These are phyloP conservation scores for Apocynum venetum DNA, from an alignment of 257 asterid genomes.

Conservation along the genomic window DNA sequence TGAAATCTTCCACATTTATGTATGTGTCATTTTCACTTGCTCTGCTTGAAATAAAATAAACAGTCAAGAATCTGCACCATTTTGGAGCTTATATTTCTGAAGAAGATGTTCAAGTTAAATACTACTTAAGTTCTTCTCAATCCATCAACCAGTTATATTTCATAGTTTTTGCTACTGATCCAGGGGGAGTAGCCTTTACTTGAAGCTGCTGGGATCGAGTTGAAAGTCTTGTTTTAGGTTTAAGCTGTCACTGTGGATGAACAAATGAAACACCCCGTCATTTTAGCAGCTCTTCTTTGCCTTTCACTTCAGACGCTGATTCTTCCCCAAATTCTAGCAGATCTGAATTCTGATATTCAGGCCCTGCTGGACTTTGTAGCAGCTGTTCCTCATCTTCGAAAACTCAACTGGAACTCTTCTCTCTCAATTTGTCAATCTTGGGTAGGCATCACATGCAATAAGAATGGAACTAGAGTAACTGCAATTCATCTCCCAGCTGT, in stretches of 20 bases:
- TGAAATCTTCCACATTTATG: neutral
- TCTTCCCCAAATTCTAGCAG: constrained; percentile 29
- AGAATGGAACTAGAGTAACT: constrained; percentile 47
- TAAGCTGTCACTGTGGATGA: constrained; percentile 3
- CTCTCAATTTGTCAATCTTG: constrained; percentile 58
- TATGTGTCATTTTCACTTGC: neutral
- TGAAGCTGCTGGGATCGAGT: constrained; percentile 7
- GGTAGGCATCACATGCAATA: constrained; percentile 69
- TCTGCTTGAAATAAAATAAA: neutral
- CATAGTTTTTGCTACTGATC: constrained; percentile 4
- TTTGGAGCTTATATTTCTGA: neutral
- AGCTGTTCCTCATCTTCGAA: constrained; percentile 62
- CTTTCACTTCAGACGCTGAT: constrained; percentile 30
- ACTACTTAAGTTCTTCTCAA: neutral
- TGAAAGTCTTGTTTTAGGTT: neutral
- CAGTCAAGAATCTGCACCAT: neutral
- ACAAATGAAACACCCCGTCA: constrained; percentile 40
- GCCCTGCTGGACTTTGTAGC: constrained; percentile 65
- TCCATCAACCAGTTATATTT: neutral
- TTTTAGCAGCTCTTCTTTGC: constrained; percentile 25
- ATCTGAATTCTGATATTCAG: constrained; percentile 53
- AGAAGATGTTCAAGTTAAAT: neutral
- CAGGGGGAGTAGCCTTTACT: constrained; percentile 9
- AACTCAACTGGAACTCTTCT: constrained; percentile 58
- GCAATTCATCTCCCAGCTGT: constrained; percentile 76